Base-by-base conservation (phyloP, 2,329 filamentous ascomycete genomes). In the Cytospora piceae region DNA sequence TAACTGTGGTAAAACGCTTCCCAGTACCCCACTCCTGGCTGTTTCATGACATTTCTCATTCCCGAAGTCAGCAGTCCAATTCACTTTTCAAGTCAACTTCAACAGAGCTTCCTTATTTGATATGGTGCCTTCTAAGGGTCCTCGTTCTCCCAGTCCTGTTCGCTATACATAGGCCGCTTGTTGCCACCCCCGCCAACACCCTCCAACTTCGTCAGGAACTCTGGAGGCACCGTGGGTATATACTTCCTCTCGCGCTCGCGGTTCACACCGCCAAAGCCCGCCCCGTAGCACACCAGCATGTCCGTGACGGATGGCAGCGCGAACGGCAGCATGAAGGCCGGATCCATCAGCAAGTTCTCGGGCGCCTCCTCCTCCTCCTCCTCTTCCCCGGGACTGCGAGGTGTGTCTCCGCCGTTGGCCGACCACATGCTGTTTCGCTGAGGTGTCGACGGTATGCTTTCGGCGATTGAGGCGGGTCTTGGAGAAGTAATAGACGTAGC, bases 221-320 rank as follows among this genome's bases (percentile, higher is more conserved):
- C 95, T 0, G 94, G 90, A 22, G 95, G 94, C 61, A 99, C 92
- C 0, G 92, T 96, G 2, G 95, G 95, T 55, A 97, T 96, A 76
- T 99, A 99, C 79, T 97, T 97, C 70, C 93, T 85, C 77, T 96
- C 95, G 64, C 93, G 85, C 78, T 98, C 95, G 68, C 91, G 86
- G 79, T 99, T 97, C 56, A 95, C 82, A 0, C 95, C 95, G 6
- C 95, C 95, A 73, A 98, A 95, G 0, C 95, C 95, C 15, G 95
- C 94, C 0, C 95, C 95, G 73, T 96, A 99, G 70, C 90, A 94
- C 57, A 99, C 87, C 57, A 98, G 84, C 95, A 99, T 99, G 76
- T 99, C 95, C 31, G 94, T 98, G 65, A 93, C 95, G 1, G 94
- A 97, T 1, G 95, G 95, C 32, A 99, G 82, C n/a, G 91, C 90